Percentiles rank a stretch among this genome's conserved stretches.
Conservation (phyloP, 306 rosid species). For the Calophaca sinica region DNA sequence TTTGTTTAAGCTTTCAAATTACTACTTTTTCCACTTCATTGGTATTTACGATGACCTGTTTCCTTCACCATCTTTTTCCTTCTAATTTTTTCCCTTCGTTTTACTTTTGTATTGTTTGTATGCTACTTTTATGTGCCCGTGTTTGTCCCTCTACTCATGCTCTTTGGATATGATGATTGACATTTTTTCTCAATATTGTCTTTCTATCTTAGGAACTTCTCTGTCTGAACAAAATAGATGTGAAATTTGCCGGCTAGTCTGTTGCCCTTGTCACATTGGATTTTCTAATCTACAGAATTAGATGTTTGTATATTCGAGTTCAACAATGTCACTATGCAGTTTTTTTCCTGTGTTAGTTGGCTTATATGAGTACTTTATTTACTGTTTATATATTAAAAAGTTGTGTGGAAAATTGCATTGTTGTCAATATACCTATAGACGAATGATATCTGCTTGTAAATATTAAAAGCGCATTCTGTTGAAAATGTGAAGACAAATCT, state of each 20-base stretch:
- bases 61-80: slow-evolving; percentile 2
- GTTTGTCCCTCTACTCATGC: neutral
- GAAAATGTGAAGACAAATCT: neutral
- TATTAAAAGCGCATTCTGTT: slow-evolving; percentile 14
- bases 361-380: too few relatives aligned
- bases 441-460: neutral
- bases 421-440: neutral
- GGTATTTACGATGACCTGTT: neutral
- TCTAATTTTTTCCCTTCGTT: neutral
- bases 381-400: too few relatives aligned
- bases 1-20: neutral
- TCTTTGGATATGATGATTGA: neutral
- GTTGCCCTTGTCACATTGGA: neutral
- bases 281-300: neutral
- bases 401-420: neutral
- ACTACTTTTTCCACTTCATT: neutral
- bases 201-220: neutral
- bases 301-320: neutral
- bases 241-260: neutral
- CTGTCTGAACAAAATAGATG: neutral
- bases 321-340: neutral
- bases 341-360: slow-evolving; percentile 8
- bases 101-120: slow-evolving; percentile 3
- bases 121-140: neutral
- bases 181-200: neutral